Evolutionary conservation across 257 asterid species (phyloP).

Genomic region (Lantana camara): DNA sequence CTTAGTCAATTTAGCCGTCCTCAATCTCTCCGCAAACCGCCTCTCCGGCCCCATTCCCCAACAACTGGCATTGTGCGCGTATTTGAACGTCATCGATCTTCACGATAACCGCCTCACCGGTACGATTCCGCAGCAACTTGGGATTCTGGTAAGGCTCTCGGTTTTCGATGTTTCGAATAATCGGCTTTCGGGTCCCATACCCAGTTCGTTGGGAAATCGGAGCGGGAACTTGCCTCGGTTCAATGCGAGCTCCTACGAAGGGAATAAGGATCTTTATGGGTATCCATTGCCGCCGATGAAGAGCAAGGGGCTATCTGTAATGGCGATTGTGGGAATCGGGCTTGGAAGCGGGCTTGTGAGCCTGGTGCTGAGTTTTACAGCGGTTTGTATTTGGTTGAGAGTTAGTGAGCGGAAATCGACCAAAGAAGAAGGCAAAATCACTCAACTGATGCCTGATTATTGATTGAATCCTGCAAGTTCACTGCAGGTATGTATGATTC

Average conservation of each 20-base stretch:
- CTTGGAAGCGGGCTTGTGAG: slow-evolving; percentile 78
- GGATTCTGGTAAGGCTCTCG: slow-evolving; percentile 66
- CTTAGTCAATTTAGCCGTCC: slow-evolving; percentile 81
- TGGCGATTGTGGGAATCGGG: slow-evolving; percentile 82
- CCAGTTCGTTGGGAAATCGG: slow-evolving; percentile 70
- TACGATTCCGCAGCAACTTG: slow-evolving; percentile 75
- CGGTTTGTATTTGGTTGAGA: slow-evolving; percentile 79
- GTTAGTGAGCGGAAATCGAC: slow-evolving; percentile 50
- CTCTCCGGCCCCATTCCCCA: slow-evolving; percentile 71
- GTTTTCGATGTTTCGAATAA: slow-evolving; percentile 80
- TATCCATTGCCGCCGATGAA: slow-evolving; percentile 68
- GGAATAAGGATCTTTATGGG: slow-evolving; percentile 76
- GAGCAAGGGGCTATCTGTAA: slow-evolving; percentile 55
- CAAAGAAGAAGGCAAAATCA: slow-evolving; percentile 59
- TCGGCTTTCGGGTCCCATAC: slow-evolving; percentile 72
- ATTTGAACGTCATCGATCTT: slow-evolving; percentile 87
- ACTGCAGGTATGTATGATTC: slow-evolving; percentile 8
- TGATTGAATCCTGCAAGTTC: neutral
- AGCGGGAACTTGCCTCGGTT: slow-evolving; percentile 72
- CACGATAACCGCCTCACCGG: slow-evolving; percentile 75
- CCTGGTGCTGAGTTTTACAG: slow-evolving; percentile 66
- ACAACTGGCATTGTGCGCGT: slow-evolving; percentile 76
- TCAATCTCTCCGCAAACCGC: slow-evolving; percentile 70
- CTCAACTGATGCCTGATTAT: slow-evolving; percentile 74
- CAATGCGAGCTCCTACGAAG: slow-evolving; percentile 73